Base-by-base conservation (phyloP, 345 rosid genomes). In the Dimocarpus longan region DNA sequence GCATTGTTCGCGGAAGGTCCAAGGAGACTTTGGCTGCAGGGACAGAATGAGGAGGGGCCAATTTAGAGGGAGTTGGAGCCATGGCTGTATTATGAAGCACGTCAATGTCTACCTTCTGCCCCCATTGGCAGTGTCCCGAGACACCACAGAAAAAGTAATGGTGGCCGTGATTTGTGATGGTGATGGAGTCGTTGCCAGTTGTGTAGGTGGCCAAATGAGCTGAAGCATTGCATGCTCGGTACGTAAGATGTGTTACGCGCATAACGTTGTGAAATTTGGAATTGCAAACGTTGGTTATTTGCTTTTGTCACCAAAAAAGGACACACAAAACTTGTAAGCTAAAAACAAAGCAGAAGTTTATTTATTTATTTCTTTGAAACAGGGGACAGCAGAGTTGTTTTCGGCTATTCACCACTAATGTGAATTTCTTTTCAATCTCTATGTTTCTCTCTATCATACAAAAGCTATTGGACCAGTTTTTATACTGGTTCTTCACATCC, bases 241-340 rank as follows among this genome's bases (percentile, higher is more conserved):
- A 94, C 97, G 91, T 91, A 42, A 81, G 57, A 72, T 96, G 99
- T 2, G 89, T 92, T 46, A 93, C 98, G 68, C 91, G 86, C 94
- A 96, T 92, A 76, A 96, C 98, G 43, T 94, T 96, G 89, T 96
- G 98, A 75, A 93, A 93, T 72, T 92, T 94, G 43, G 95, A 60
- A 79, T 86, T 89, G 91, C 93, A 96, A 96, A 32, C 37, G 37
- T 32, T 32, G 37, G 37, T 26, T 26, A 26, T 26, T 26, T 26
- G 28, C 1, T 26, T 26, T 26, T 26, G 28, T 32, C 37, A 32
- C 37, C 37, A 32, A 32, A 32, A 32, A 1, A 3, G 37, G 4
- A 32, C 37, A 32, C 37, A 32, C 37, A 32, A 32, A 32, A 32
- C 37, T 32, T 32, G 37, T 3, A 32, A 32, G 37, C 3, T 32